Percentiles rank a stretch among this genome's conserved stretches.
Conservation (phyloP, 2,329 filamentous ascomycete genomes). For the Ophiocordyceps camponoti-rufipedis region DNA sequence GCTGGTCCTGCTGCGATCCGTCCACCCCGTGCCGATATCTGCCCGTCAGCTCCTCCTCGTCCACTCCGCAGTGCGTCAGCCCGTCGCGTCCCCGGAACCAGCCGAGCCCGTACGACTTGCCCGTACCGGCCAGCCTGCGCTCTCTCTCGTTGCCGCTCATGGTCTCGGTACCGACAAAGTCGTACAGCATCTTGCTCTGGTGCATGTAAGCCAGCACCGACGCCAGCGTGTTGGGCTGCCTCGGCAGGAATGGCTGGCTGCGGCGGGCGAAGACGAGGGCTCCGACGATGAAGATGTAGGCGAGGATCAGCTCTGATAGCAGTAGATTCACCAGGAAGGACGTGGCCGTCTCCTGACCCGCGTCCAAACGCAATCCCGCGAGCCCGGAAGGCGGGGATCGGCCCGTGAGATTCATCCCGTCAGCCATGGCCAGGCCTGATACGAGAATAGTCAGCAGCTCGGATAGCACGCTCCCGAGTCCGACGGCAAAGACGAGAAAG, state of each 20-base stretch:
- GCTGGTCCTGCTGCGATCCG: conserved; percentile 27
- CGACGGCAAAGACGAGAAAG: conserved; percentile 47
- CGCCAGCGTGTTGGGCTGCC: conserved; percentile 64
- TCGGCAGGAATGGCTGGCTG: conserved; percentile 52
- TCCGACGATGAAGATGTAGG: conserved; percentile 44
- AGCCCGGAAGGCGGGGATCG: background rate
- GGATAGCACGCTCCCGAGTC: conserved; percentile 51
- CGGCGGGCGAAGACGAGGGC: conserved; percentile 41
- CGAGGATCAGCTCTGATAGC: conserved; percentile 43
- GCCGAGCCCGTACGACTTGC: conserved; percentile 54
- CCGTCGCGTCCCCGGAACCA: conserved; percentile 62
- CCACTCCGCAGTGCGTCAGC: conserved; percentile 57
- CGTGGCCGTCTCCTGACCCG: conserved; percentile 38
- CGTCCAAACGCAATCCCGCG: conserved; percentile 10
- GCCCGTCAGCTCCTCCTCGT: conserved; percentile 53
- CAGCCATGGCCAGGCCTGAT: conserved; percentile 44
- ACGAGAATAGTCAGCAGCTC: conserved; percentile 57
- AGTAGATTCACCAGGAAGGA: conserved; percentile 51
- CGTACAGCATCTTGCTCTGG: conserved; percentile 62
- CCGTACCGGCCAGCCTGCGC: conserved; percentile 29
- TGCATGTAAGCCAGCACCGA: conserved; percentile 62
- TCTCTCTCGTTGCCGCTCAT: conserved; percentile 44
- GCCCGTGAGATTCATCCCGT: conserved; percentile 36
- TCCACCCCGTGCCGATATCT: conserved; percentile 46
- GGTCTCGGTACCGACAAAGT: conserved; percentile 54